A percentile compares a stretch with the other conserved stretches of the same genome.
These are phyloP conservation scores for Nakaseomyces sp. DNA, from an alignment of 1,139 yeast genomes.

Conservation along the genomic window DNA sequence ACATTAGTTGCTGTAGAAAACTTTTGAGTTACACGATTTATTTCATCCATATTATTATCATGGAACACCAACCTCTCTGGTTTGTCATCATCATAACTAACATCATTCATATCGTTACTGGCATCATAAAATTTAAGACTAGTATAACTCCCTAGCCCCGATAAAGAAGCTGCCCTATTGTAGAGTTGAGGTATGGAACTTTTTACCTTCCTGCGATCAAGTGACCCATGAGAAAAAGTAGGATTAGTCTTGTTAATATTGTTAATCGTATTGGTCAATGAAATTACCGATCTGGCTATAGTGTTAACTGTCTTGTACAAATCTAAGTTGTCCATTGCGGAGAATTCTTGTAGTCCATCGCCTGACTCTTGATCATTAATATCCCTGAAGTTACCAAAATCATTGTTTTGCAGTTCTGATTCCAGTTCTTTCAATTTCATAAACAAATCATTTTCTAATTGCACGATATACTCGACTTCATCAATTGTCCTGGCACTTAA, in stretches of 20 bases:
- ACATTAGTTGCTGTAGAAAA: neutral
- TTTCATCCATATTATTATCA: conserved; percentile 8
- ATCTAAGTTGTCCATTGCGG: conserved; percentile 31
- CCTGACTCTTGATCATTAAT: neutral
- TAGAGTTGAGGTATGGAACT: conserved; percentile 16
- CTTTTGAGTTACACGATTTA: neutral
- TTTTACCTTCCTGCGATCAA: conserved; percentile 21
- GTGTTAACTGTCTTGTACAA: conserved; percentile 29
- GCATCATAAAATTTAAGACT: conserved; percentile 8
- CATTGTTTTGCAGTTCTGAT: neutral
- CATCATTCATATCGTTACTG: conserved; percentile 7
- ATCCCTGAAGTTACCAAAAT: neutral
- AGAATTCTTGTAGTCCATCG: conserved; percentile 10
- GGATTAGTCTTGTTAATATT: conserved; percentile 7
- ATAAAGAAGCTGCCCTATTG: conserved; percentile 4
- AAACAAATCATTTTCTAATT: conserved; percentile 32
- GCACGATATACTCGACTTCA: conserved; percentile 44
- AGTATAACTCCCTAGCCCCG: conserved; percentile 2
- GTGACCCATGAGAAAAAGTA: conserved; percentile 21
- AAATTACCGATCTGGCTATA: conserved; percentile 29
- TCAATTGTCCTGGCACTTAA: conserved; percentile 73
- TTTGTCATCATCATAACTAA: conserved; percentile 12
- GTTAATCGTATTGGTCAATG: conserved; percentile 25
- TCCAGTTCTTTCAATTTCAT: conserved; percentile 8
- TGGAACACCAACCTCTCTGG: conserved; percentile 26